Evolutionary conservation across 1,139 yeast species (phyloP).

Genomic region (Scheffersomyces lignicola): DNA sequence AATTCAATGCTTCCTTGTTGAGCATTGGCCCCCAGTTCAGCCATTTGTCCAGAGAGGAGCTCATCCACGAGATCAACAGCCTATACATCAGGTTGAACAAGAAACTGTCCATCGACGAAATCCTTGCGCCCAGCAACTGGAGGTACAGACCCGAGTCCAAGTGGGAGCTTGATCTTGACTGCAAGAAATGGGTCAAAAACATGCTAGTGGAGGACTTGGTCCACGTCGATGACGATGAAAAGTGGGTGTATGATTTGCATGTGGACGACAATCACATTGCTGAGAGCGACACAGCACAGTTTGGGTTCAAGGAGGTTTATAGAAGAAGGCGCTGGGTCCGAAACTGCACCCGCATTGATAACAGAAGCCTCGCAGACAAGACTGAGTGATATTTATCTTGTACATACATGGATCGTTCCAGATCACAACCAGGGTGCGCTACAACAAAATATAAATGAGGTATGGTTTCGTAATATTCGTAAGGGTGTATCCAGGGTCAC

Average conservation of each 20-base stretch:
- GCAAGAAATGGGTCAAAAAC: constrained; percentile 55
- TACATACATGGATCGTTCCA: too few species aligned
- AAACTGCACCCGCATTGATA: constrained; percentile 18
- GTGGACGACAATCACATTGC: constrained; percentile 14
- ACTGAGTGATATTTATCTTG: too few species aligned
- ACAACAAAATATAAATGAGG: too few species aligned
- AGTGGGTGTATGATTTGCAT: constrained; percentile 71
- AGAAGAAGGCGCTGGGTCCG: constrained; percentile 60
- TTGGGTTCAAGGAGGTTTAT: constrained; percentile 20
- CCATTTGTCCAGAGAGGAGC: constrained; percentile 4
- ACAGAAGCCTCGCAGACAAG: too few species aligned
- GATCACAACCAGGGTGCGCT: too few species aligned
- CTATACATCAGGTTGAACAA: constrained; percentile 6
- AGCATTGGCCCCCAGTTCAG: neutral
- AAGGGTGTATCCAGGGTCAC: constrained; percentile 4
- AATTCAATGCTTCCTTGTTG: constrained; percentile 11
- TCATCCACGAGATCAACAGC: constrained; percentile 10
- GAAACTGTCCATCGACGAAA: constrained; percentile 21
- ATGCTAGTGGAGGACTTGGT: constrained; percentile 54
- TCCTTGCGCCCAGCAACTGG: constrained; percentile 62
- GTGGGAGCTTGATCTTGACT: constrained; percentile 65
- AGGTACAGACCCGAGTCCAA: constrained; percentile 36
- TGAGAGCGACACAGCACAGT: constrained; percentile 13
- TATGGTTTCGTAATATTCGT: too few species aligned
- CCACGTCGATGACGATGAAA: constrained; percentile 63